phyloP scores from a whole-genome alignment of 2,329 filamentous ascomycete species.

The Epicoccum nigrum region DNA sequence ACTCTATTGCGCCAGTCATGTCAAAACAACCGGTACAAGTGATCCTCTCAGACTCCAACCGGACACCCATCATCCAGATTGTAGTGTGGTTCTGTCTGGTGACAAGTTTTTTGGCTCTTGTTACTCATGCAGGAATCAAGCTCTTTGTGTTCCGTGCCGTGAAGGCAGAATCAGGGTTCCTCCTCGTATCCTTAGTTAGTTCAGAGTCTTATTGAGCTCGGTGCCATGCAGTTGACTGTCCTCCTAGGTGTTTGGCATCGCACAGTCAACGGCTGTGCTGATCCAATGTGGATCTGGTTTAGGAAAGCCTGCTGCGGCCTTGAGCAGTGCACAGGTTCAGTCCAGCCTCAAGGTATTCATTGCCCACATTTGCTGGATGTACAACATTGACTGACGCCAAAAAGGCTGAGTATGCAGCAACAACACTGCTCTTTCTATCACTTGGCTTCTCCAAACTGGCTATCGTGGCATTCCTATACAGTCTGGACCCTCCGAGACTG shows the following conservation, averaged over 20 bases:
- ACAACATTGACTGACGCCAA: not conserved
- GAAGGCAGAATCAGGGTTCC: conserved; percentile 22
- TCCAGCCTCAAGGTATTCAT: conserved; percentile 19
- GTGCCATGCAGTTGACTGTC: not conserved
- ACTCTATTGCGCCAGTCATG: conserved; percentile 6
- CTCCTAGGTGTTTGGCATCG: conserved; percentile 23
- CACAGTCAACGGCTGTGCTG: conserved; percentile 26
- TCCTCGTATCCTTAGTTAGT: conserved; percentile 25
- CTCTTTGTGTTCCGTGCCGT: conserved; percentile 25
- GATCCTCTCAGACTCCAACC: conserved; percentile 24
- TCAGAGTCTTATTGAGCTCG: too few relatives aligned
- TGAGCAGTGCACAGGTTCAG: conserved; percentile 18
- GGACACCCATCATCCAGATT: conserved; percentile 33
- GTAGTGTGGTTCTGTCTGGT: conserved; percentile 30
- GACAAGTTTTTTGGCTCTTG: conserved; percentile 26
- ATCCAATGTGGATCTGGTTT: conserved; percentile 28
- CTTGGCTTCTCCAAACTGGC: conserved; percentile 38
- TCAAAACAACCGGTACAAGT: conserved; percentile 19
- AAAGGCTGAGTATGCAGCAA: conserved; percentile 36
- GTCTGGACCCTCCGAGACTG: conserved; percentile 25
- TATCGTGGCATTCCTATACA: conserved; percentile 32
- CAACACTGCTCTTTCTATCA: conserved; percentile 29
- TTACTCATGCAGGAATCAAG: conserved; percentile 29
- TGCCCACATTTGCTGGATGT: too few relatives aligned
- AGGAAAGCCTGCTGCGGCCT: conserved; percentile 24